These are phyloP conservation scores for Oryza meridionalis DNA, from an alignment of 176 grass and related monocot genomes.

Conservation along the genomic window DNA sequence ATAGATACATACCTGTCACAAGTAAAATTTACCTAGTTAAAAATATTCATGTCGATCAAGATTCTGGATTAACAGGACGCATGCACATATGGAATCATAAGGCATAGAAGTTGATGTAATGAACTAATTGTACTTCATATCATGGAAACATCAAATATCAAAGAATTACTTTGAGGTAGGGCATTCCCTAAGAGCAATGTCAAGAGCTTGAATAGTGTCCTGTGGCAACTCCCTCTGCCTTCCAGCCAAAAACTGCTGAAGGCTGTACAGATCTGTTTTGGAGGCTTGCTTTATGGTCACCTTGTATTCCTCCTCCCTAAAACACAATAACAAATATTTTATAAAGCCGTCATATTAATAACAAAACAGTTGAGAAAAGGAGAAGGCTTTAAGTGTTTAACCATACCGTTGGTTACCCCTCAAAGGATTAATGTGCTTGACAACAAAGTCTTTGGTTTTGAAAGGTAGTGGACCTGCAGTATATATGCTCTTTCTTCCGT, in stretches of 20 bases:
- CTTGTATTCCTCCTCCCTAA: conserved; percentile 50
- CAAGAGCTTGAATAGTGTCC: conserved; percentile 71
- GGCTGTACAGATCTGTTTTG: conserved; percentile 46
- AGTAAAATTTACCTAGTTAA: background rate
- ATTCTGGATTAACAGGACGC: background rate
- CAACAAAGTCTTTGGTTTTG: conserved; percentile 42
- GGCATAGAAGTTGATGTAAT: background rate
- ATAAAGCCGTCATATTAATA: conserved; percentile 13
- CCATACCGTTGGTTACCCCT: conserved; percentile 29
- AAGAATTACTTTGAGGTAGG: conserved; percentile 42
- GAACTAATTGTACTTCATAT: background rate
- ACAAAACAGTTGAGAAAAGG: background rate
- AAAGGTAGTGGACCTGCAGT: conserved; percentile 70
- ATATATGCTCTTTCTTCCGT: conserved; percentile 62
- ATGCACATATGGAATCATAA: background rate
- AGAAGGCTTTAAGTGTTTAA: background rate
- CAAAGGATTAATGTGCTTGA: conserved; percentile 40
- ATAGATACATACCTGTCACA: conserved; percentile 57
- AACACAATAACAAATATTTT: background rate
- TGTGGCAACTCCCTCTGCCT: conserved; percentile 59
- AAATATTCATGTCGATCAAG: background rate
- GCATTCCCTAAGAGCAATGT: conserved; percentile 69
- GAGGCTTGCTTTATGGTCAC: conserved; percentile 59
- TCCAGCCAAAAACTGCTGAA: conserved; percentile 53
- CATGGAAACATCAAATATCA: background rate